These are phyloP conservation scores for Lasiosphaeris hirsuta DNA, from an alignment of 495 filamentous ascomycete genomes.

Conservation along the genomic window DNA sequence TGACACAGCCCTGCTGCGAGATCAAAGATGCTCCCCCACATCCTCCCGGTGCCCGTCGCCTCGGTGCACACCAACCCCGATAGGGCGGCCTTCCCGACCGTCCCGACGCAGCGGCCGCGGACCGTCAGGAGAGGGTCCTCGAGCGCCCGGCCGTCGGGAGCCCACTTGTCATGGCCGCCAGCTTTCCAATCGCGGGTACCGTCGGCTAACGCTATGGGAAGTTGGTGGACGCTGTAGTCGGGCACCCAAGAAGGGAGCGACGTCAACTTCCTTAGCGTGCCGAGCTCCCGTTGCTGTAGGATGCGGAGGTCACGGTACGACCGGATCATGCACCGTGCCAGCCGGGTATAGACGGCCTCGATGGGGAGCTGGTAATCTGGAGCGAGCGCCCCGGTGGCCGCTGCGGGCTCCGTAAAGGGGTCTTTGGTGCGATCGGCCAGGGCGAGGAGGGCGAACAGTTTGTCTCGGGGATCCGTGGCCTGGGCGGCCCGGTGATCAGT, in stretches of 20 bases:
- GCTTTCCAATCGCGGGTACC: neutral
- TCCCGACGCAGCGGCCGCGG: neutral
- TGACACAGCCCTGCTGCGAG: no score
- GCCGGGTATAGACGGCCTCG: slow-evolving; percentile 3
- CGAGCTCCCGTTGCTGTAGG: neutral
- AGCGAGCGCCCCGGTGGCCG: neutral
- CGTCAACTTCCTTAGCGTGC: neutral
- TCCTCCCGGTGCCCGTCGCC: neutral
- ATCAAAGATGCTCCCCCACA: slow-evolving; percentile 1
- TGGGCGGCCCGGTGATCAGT: neutral
- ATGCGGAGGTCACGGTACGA: neutral
- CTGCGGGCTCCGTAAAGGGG: neutral
- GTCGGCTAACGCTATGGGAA: neutral
- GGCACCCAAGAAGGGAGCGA: neutral
- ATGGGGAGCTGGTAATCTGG: neutral
- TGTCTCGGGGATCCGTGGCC: slow-evolving; percentile 4
- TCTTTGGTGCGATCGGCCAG: neutral
- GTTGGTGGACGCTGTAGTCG: neutral
- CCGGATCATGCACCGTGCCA: neutral
- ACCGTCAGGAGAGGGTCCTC: neutral
- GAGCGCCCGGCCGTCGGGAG: neutral
- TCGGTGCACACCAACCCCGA: slow-evolving; percentile 1
- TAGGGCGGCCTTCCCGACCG: neutral
- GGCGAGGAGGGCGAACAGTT: neutral
- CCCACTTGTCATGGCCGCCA: neutral